phyloP scores from a whole-genome alignment of 306 rosid genomes.

The barrel medic (Medicago truncatula) region MtrunA17r5.0-ANR NC_053042.1:15025501-15026000 shows the following conservation, averaged over 20 bases:
- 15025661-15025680: constrained; percentile 58
- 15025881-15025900: constrained; percentile 56
- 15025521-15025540: constrained; percentile 52
- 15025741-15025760: constrained; percentile 65
- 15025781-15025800: constrained; percentile 65
- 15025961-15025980: constrained; percentile 59
- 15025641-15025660: constrained; percentile 66
- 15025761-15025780: constrained; percentile 66
- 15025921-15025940: constrained; percentile 61
- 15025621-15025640: constrained; percentile 54
- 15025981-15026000: constrained; percentile 64
- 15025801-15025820: constrained; percentile 66
- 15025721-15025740: constrained; percentile 55
- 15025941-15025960: constrained; percentile 64
- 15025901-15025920: constrained; percentile 63
- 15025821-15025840: constrained; percentile 61
- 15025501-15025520: constrained; percentile 60
- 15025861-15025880: constrained; percentile 54
- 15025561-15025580: constrained; percentile 55
- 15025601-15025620: constrained; percentile 59
- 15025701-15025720: constrained; percentile 63
- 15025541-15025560: constrained; percentile 52
- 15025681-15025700: constrained; percentile 61
- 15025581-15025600: constrained; percentile 58
- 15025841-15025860: constrained; percentile 57